These are phyloP conservation scores for Tolypocladium ovalisporum DNA, from an alignment of 2,329 filamentous ascomycete genomes.

Conservation along the genomic window DNA sequence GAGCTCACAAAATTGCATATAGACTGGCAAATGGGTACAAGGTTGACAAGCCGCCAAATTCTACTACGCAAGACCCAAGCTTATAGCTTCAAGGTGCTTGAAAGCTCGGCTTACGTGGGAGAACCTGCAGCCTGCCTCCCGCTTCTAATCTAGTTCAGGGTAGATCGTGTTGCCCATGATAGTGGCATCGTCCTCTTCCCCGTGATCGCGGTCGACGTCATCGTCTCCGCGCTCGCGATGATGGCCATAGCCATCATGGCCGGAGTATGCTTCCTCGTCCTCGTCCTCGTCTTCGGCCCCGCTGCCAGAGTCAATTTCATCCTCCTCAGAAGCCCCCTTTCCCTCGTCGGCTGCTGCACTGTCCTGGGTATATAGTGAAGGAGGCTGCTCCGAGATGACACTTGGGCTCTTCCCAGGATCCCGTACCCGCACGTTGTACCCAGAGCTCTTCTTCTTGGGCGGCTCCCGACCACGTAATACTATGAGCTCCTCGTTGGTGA, in stretches of 20 bases:
- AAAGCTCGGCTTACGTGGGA: background rate
- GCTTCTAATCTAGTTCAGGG: constrained; percentile 8
- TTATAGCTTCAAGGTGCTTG: no score
- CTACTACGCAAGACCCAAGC: no score
- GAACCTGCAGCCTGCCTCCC: background rate
- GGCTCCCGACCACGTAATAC: constrained; percentile 22
- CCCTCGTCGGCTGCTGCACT: background rate
- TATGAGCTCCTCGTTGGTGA: constrained; percentile 24
- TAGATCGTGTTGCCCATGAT: constrained; percentile 3
- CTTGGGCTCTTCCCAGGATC: constrained; percentile 11
- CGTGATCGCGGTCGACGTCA: constrained; percentile 11
- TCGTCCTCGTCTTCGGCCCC: constrained; percentile 8
- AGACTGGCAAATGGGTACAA: no score
- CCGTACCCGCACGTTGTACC: constrained; percentile 21
- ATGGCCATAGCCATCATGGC: constrained; percentile 11
- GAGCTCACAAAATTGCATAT: no score
- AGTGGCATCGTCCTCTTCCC: constrained; percentile 4
- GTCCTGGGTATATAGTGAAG: constrained; percentile 10
- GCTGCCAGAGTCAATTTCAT: constrained; percentile 13
- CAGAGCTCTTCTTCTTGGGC: constrained; percentile 23
- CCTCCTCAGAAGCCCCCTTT: constrained; percentile 5
- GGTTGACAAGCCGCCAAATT: no score
- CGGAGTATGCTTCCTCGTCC: background rate
- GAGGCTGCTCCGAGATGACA: constrained; percentile 6
- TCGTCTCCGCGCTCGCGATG: constrained; percentile 15